Evolutionary conservation across 208 protist species (phyloP), one percentile per base, ranked within the genome.

Genomic region (Trypanosoma melophagium): DNA sequence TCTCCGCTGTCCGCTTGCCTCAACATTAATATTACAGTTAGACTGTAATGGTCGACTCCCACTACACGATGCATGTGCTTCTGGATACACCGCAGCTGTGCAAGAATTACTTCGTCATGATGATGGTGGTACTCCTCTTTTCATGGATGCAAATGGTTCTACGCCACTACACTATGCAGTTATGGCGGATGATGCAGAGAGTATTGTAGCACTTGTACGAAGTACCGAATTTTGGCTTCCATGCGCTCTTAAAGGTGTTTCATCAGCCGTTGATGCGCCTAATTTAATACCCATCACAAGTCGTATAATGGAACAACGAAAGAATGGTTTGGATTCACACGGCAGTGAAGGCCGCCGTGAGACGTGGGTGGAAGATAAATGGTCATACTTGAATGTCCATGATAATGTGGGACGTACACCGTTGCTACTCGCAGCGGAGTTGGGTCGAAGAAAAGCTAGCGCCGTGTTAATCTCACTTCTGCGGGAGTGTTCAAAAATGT

Each of bases 61-160:
- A 24, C 58, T 93, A 55, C 87, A 93, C 69, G 69, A 63, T 24
- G 87, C 87, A 0, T 87, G 82, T 40, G 52, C 73, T 21, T 66
- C 80, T n/a, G 75, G 76, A 59, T 87, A 79, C 51, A 54, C 68
- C 1, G 77, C 62, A 9, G 84, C 83, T 19, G 76, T 87, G 38
- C 42, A 28, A 47, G 38, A 78, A 3, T 55, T 93, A 16, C 55
- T 87, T 8, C 22, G 53, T 17, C 28, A 57, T 41, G 69, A 68
- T 40, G 65, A 70, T 8, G 76, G 76, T 19, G 51, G 19, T 9
- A 57, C 51, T 24, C 74, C 67, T 12, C 73, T 85, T 16, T 68
- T 70, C 14, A 53, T 89, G 21, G 84, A 90, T 55, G 60, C 63
- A 8, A 71, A 79, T 56, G 87, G 87, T n/a, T 77, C 69, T 59